Conservation (phyloP, 148 eudicot species). For the Cornus controversa region DNA sequence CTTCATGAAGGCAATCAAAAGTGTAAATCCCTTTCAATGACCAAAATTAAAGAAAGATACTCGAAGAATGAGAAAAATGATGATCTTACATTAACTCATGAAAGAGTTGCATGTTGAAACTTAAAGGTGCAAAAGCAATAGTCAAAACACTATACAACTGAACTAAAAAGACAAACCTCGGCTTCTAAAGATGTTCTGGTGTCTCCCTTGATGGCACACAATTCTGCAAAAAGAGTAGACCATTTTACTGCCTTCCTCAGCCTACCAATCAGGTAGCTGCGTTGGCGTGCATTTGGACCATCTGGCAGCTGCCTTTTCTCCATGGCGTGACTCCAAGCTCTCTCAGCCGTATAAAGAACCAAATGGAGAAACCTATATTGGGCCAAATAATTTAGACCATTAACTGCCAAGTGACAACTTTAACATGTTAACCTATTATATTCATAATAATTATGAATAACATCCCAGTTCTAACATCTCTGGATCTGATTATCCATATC, state of each 20-base stretch:
- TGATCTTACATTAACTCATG: too few relatives aligned
- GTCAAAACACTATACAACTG: neutral
- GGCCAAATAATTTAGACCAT: neutral
- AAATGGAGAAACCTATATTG: slow-evolving; percentile 72
- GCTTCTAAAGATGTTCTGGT: slow-evolving; percentile 97
- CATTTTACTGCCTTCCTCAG: slow-evolving; percentile 92
- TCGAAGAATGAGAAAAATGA: too few relatives aligned
- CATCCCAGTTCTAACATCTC: neutral
- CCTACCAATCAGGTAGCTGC: slow-evolving; percentile 85
- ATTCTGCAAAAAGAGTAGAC: slow-evolving; percentile 80
- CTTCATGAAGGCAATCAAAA: too few relatives aligned
- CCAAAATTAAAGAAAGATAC: too few relatives aligned
- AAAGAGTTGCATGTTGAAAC: too few relatives aligned
- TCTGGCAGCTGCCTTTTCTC: slow-evolving; percentile 95
- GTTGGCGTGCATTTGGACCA: slow-evolving; percentile 86
- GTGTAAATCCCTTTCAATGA: too few relatives aligned
- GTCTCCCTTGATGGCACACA: slow-evolving; percentile 89
- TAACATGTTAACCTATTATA: neutral
- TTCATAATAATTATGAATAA: neutral
- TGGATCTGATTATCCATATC: slow-evolving; percentile 1
- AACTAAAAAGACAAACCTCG: slow-evolving; percentile 51
- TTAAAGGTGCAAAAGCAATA: too few relatives aligned
- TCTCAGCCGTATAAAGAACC: slow-evolving; percentile 82
- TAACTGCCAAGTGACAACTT: neutral
- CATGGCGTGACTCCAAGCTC: slow-evolving; percentile 99